Conservation (phyloP, 352 stramenopile genomes). For the Saprolegnia diclina region DNA sequence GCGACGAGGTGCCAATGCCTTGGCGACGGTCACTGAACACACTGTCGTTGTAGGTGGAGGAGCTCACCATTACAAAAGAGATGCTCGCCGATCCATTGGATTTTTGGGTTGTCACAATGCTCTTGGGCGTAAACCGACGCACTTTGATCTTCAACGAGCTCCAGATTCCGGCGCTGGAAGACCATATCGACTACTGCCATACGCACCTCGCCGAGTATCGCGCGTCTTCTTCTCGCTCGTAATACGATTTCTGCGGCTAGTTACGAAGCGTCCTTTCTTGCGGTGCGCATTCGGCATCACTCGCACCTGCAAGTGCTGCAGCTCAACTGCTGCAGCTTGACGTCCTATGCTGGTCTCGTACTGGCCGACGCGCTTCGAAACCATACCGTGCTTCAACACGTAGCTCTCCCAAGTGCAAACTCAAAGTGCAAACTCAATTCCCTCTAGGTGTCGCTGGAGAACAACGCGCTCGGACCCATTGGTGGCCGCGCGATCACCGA, state of each 20-base stretch:
- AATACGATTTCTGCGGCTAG: conserved; percentile 41
- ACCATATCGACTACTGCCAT: conserved; percentile 16
- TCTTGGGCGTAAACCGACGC: conserved; percentile 52
- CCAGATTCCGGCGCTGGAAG: conserved; percentile 27
- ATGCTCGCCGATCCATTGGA: conserved; percentile 45
- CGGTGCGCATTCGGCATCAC: conserved; percentile 69
- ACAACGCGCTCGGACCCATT: conserved; percentile 46
- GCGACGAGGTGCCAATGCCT: conserved; percentile 29
- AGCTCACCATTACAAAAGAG: conserved; percentile 8
- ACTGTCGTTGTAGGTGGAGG: neutral
- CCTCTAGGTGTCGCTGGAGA: conserved; percentile 52
- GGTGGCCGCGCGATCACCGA: conserved; percentile 54
- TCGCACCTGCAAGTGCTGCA: conserved; percentile 46
- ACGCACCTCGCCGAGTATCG: conserved; percentile 19
- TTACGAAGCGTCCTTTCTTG: conserved; percentile 58
- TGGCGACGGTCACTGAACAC: conserved; percentile 34
- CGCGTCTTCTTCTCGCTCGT: conserved; percentile 30
- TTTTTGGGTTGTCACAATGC: conserved; percentile 61
- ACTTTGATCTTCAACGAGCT: conserved; percentile 57
- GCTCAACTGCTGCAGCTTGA: conserved; percentile 55
- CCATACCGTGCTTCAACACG: conserved; percentile 47
- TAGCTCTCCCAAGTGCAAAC: neutral
- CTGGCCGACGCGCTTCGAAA: conserved; percentile 62
- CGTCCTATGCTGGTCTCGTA: conserved; percentile 42
- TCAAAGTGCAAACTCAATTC: neutral